Conservation (phyloP, 441 rosid genomes). For the Euphorbia corollata region DNA sequence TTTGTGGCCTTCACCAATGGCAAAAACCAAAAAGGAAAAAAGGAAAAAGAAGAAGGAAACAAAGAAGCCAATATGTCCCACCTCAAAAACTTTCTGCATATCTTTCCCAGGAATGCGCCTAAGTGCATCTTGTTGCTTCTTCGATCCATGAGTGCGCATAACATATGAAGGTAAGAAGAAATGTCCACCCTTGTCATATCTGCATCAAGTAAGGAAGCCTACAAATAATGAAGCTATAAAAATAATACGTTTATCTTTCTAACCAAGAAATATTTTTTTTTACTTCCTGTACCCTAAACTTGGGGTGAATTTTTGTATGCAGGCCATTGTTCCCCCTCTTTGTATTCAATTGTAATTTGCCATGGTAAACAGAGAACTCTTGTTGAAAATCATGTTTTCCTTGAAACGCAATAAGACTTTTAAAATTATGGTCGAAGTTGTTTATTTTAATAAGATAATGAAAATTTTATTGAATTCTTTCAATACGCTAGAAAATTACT, state of each 20-base stretch:
- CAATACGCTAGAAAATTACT: background rate
- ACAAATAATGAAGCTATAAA: conserved; percentile 1
- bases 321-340: background rate
- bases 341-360: background rate
- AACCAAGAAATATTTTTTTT: too few relatives aligned
- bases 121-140: conserved; percentile 67
- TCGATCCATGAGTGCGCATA: conserved; percentile 95
- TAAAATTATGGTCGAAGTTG: background rate
- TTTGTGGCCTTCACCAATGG: too few relatives aligned
- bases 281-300: background rate
- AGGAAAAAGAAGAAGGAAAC: background rate
- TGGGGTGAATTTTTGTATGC: background rate
- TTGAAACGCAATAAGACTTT: background rate
- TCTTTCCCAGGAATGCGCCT: conserved; percentile 37
- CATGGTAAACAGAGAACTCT: background rate
- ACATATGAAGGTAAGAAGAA: conserved; percentile 79
- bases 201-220: conserved; percentile 26
- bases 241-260: too few relatives aligned
- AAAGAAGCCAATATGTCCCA: conserved; percentile 18
- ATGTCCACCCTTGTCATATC: conserved; percentile 87
- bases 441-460: background rate
- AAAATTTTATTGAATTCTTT: background rate
- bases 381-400: background rate
- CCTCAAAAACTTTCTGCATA: conserved; percentile 78
- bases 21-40: too few relatives aligned